phyloP scores from a whole-genome alignment of 148 eudicot genomes.

The Oxyria digyna region DNA sequence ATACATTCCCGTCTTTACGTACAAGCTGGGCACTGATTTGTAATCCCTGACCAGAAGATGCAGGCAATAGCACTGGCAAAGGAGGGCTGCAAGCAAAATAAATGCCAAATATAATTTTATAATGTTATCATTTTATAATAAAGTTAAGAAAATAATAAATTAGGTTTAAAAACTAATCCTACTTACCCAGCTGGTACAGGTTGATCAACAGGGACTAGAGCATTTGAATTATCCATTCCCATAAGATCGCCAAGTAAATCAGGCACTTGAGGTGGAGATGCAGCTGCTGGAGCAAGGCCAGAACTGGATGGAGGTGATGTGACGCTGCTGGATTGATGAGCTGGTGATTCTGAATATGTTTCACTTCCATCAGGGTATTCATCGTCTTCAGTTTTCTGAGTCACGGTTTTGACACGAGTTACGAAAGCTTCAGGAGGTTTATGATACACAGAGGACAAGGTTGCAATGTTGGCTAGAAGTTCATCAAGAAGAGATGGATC shows the following conservation, averaged over 20 bases:
- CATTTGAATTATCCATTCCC: slow-evolving; percentile 57
- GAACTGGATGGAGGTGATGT: slow-evolving; percentile 68
- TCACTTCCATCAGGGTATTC: slow-evolving; percentile 80
- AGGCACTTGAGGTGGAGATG: slow-evolving; percentile 47
- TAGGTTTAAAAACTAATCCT: not conserved
- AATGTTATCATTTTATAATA: not conserved
- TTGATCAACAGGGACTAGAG: slow-evolving; percentile 65
- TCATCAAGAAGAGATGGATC: slow-evolving; percentile 95
- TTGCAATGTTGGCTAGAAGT: slow-evolving; percentile 91
- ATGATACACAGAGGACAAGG: slow-evolving; percentile 91
- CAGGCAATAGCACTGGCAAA: slow-evolving; percentile 71
- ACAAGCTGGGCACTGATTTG: slow-evolving; percentile 81
- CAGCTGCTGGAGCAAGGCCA: slow-evolving; percentile 23
- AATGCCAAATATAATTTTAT: not conserved
- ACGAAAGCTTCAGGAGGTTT: slow-evolving; percentile 95
- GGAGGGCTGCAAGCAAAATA: slow-evolving; percentile 58
- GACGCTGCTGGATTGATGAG: slow-evolving; percentile 36
- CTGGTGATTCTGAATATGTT: slow-evolving; percentile 51
- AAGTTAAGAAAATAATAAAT: not conserved
- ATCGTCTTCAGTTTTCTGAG: slow-evolving; percentile 78
- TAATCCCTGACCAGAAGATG: slow-evolving; percentile 78
- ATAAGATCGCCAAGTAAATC: slow-evolving; percentile 88
- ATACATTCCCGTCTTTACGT: slow-evolving; percentile 83
- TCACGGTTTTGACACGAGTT: slow-evolving; percentile 64
- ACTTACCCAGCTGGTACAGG: slow-evolving; percentile 63